Evolutionary conservation across 495 filamentous ascomycete species (phyloP).

Genomic region (Aspergillus conjunctus): DNA sequence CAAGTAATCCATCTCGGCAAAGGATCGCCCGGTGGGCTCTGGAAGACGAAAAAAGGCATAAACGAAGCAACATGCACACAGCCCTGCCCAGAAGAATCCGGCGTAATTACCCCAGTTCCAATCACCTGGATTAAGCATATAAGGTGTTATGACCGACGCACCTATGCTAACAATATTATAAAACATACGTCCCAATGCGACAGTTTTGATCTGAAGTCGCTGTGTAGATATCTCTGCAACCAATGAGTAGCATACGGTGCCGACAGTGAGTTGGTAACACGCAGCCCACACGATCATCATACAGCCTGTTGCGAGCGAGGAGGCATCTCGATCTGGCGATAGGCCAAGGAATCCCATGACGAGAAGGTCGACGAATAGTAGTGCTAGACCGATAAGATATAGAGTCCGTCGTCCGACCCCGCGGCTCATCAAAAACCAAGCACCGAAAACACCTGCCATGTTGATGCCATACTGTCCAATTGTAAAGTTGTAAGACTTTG

Average conservation of each 20-base stretch:
- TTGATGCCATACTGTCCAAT: conserved; percentile 76
- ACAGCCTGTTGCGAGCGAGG: conserved; percentile 65
- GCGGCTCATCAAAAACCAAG: conserved; percentile 70
- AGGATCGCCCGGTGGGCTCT: conserved; percentile 68
- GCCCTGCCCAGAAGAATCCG: conserved; percentile 79
- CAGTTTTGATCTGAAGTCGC: conserved; percentile 75
- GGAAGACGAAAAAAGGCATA: conserved; percentile 76
- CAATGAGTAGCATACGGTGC: conserved; percentile 76
- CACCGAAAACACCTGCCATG: conserved; percentile 67
- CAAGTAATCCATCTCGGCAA: conserved; percentile 73
- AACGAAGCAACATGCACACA: conserved; percentile 69
- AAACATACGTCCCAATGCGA: conserved; percentile 66
- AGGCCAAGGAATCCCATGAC: conserved; percentile 74
- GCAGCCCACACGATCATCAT: conserved; percentile 73
- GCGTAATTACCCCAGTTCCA: conserved; percentile 76
- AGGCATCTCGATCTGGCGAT: conserved; percentile 54
- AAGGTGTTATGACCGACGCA: conserved; percentile 67
- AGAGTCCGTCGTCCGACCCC: conserved; percentile 71
- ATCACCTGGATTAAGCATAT: conserved; percentile 71
- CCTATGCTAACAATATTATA: conserved; percentile 73
- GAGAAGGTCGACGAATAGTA: conserved; percentile 64
- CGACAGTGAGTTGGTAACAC: conserved; percentile 74
- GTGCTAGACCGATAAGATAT: conserved; percentile 68
- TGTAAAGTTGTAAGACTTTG: conserved; percentile 66
- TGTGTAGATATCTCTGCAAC: conserved; percentile 73